Conservation (phyloP, 2,329 filamentous ascomycete species). For the Cyphellophora attinorum region DNA sequence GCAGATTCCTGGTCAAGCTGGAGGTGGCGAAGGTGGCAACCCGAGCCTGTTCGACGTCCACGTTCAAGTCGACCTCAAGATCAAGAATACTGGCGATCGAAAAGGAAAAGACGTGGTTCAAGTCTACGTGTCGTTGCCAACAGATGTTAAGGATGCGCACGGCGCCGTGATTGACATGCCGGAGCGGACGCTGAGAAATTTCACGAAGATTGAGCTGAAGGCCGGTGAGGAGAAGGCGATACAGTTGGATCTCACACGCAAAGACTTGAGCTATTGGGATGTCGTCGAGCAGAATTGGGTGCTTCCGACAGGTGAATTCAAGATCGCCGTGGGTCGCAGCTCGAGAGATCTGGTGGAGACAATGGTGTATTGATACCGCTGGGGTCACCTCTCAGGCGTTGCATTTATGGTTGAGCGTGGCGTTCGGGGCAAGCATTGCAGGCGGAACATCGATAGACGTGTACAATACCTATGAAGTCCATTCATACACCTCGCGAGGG, state of each 20-base stretch:
- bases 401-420: too few relatives aligned
- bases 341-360: constrained; percentile 20
- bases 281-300: constrained; percentile 60
- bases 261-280: constrained; percentile 68
- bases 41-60: constrained; percentile 54
- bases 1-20: constrained; percentile 50
- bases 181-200: constrained; percentile 58
- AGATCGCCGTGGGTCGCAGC: constrained; percentile 19
- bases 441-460: too few relatives aligned
- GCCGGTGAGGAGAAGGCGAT: constrained; percentile 46
- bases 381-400: too few relatives aligned
- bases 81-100: constrained; percentile 16
- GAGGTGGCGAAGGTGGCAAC: constrained; percentile 60
- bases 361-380: too few relatives aligned
- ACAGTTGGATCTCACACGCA: constrained; percentile 51
- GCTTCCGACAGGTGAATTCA: constrained; percentile 33
- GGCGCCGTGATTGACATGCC: constrained; percentile 54
- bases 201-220: constrained; percentile 56
- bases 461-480: too few relatives aligned
- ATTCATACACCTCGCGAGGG: too few relatives aligned
- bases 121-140: constrained; percentile 22
- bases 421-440: too few relatives aligned
- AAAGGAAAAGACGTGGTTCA: constrained; percentile 19
- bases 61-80: constrained; percentile 21
- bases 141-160: constrained; percentile 30